Evolutionary conservation across 73 alveolate genomes (phyloP).

Genomic region (Paramecium tetraurelia): DNA sequence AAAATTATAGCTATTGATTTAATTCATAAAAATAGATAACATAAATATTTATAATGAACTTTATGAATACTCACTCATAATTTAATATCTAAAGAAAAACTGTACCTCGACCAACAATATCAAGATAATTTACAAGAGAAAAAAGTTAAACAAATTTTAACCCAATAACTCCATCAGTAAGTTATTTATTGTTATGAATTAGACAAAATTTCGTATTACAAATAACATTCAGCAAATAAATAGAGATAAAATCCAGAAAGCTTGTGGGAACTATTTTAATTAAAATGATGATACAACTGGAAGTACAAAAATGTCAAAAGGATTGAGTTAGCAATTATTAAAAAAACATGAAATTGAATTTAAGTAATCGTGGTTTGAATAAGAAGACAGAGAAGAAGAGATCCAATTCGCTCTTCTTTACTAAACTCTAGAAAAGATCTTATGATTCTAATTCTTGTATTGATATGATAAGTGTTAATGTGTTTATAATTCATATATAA

Average conservation of each 20-base stretch:
- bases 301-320: background rate
- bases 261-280: background rate
- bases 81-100: background rate
- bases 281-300: background rate
- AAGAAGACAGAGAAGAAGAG: constrained; percentile 13
- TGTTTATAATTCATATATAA: background rate
- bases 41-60: background rate
- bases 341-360: constrained; percentile 9
- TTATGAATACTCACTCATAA: background rate
- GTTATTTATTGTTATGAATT: background rate
- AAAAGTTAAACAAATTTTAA: background rate
- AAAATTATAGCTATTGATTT: background rate
- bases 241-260: background rate
- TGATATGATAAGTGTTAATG: background rate
- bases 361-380: background rate
- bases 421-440: background rate
- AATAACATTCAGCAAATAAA: background rate
- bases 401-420: background rate
- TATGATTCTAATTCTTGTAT: background rate
- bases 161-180: background rate
- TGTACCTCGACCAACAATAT: background rate
- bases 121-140: background rate
- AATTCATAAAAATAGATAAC: background rate
- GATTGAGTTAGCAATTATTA: background rate
- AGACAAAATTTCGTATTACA: background rate